Conservation (phyloP, 2,329 filamentous ascomycete species). For the Neonectria ditissima region DNA sequence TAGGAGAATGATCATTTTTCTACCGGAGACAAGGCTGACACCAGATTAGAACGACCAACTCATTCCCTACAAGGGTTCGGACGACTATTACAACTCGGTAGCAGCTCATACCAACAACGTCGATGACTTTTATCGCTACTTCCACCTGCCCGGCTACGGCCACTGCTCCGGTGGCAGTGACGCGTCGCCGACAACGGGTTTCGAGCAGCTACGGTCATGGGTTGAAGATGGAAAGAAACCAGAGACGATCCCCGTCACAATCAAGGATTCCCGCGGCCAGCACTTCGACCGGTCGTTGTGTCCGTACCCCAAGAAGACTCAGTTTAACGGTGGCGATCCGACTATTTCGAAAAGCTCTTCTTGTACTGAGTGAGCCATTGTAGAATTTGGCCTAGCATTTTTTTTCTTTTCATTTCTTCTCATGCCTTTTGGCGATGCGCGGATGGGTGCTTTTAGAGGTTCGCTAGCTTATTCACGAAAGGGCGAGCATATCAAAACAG, state of each 20-base stretch:
- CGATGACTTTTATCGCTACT: slow-evolving; percentile 49
- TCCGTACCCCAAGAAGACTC: slow-evolving; percentile 46
- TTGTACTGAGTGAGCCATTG: background rate
- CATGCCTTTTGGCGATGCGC: too few species aligned
- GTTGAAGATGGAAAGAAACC: slow-evolving; percentile 48
- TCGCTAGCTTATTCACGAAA: too few species aligned
- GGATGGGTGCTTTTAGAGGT: too few species aligned
- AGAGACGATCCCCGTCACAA: slow-evolving; percentile 25
- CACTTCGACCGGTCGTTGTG: slow-evolving; percentile 54
- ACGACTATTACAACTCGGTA: slow-evolving; percentile 47
- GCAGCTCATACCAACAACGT: slow-evolving; percentile 30
- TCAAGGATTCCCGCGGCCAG: slow-evolving; percentile 18
- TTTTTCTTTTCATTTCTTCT: background rate
- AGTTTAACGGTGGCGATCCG: slow-evolving; percentile 35
- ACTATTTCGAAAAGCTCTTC: slow-evolving; percentile 2
- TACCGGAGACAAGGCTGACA: background rate
- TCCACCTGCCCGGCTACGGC: slow-evolving; percentile 48
- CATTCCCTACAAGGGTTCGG: slow-evolving; percentile 30
- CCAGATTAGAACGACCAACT: slow-evolving; percentile 33
- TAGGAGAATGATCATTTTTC: background rate
- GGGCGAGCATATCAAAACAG: too few species aligned
- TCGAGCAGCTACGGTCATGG: slow-evolving; percentile 44
- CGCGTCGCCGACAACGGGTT: slow-evolving; percentile 38
- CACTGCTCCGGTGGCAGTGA: slow-evolving; percentile 48
- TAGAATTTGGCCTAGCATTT: background rate